phyloP scores from a whole-genome alignment of 2,329 filamentous ascomycete species.

The Orbilia brochopaga region DNA sequence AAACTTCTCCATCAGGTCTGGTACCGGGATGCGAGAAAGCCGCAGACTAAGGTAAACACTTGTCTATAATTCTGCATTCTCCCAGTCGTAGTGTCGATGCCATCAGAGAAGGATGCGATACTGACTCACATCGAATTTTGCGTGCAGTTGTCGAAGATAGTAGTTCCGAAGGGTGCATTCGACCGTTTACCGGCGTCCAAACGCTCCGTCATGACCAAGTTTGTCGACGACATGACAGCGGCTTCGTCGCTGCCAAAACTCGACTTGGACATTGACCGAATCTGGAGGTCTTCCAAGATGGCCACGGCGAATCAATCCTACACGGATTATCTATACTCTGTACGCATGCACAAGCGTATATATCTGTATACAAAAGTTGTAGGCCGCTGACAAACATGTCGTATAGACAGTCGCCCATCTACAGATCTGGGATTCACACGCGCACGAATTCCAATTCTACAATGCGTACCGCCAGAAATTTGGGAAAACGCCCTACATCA shows the following conservation, averaged over 20 bases:
- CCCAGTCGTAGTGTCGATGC: too few relatives aligned
- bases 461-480: constrained; percentile 17
- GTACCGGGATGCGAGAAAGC: constrained; percentile 11
- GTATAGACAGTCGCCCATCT: constrained; percentile 41
- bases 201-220: constrained; percentile 19
- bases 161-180: constrained; percentile 26
- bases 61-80: neutral
- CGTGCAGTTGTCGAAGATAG: constrained; percentile 14
- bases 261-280: constrained; percentile 24
- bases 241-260: neutral
- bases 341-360: constrained; percentile 8
- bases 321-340: constrained; percentile 34
- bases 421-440: constrained; percentile 35
- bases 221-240: constrained; percentile 17
- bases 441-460: constrained; percentile 27
- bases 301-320: constrained; percentile 10
- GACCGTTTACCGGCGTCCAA: constrained; percentile 9
- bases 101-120: neutral
- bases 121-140: neutral
- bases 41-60: neutral
- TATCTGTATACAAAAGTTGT: too few relatives aligned
- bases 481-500: constrained; percentile 31
- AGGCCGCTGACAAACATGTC: neutral
- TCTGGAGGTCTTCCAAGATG: constrained; percentile 22
- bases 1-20: constrained; percentile 45